These are phyloP conservation scores for Alternaria alternata DNA, from an alignment of 2,329 filamentous ascomycete species.

Conservation along the genomic window DNA sequence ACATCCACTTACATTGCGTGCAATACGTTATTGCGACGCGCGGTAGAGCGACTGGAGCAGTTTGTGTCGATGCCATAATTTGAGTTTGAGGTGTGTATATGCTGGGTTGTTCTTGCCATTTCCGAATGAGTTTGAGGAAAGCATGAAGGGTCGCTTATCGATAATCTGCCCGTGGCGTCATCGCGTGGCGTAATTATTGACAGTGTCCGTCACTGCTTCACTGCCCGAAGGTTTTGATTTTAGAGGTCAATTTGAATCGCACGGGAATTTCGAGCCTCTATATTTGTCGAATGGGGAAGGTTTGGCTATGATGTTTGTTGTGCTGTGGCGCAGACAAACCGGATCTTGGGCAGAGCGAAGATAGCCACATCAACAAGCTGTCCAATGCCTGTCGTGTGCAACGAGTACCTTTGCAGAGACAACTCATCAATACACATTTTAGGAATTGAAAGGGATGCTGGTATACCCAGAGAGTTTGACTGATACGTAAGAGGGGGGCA, in stretches of 20 bases:
- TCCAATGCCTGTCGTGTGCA: neutral
- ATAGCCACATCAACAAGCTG: neutral
- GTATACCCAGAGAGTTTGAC: neutral
- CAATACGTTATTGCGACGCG: conserved; percentile 90
- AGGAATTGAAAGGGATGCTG: neutral
- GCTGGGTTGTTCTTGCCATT: neutral
- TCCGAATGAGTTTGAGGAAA: neutral
- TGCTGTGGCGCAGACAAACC: neutral
- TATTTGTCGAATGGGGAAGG: neutral
- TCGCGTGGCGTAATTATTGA: neutral
- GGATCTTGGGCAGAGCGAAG: neutral
- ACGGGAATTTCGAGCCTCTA: neutral
- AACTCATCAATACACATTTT: neutral
- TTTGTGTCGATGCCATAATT: conserved; percentile 36
- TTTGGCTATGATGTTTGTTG: neutral
- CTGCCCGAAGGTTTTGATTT: neutral
- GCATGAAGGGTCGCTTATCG: conserved; percentile 14
- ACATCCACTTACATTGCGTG: conserved; percentile 93
- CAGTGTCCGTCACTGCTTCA: neutral
- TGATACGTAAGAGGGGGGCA: neutral
- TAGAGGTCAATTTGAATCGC: neutral
- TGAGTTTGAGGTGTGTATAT: neutral
- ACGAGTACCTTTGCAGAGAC: too few species aligned
- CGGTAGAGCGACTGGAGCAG: conserved; percentile 60
- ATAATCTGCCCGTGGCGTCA: conserved; percentile 15